A percentile compares a stretch with the other conserved stretches of the same genome.
Evolutionary conservation across 306 rosid species (phyloP).

Genomic region (Prunus armeniaca): DNA sequence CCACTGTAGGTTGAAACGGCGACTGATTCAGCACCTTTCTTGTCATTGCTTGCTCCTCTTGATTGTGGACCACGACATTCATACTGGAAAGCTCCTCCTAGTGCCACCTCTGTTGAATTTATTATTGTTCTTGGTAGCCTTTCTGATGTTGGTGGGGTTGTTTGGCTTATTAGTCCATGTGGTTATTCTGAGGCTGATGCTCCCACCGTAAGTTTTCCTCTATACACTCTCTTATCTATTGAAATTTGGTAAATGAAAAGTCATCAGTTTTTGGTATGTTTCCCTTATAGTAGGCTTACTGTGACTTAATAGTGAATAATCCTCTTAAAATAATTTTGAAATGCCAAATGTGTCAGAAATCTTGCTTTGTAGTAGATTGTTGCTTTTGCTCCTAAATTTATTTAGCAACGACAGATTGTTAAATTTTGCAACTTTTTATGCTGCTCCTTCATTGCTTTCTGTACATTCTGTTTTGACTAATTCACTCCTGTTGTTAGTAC

Average conservation of each 20-base stretch:
- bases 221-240: slow-evolving; percentile 13
- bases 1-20: slow-evolving; percentile 80
- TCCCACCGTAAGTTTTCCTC: slow-evolving; percentile 70
- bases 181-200: slow-evolving; percentile 87
- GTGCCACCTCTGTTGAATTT: slow-evolving; percentile 66
- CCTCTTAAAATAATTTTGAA: background rate
- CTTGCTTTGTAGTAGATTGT: background rate
- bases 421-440: background rate
- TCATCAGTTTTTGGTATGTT: background rate
- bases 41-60: slow-evolving; percentile 87
- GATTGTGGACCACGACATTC: slow-evolving; percentile 54
- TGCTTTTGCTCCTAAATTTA: background rate
- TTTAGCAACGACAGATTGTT: background rate
- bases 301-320: background rate
- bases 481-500: slow-evolving; percentile 25
- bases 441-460: background rate
- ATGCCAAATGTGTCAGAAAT: background rate
- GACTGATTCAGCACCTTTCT: slow-evolving; percentile 68
- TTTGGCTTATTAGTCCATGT: slow-evolving; percentile 81
- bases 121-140: slow-evolving; percentile 66
- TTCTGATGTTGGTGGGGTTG: slow-evolving; percentile 92
- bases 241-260: slow-evolving; percentile 13
- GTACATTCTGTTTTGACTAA: slow-evolving; percentile 8
- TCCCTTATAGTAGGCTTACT: background rate
- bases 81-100: slow-evolving; percentile 94